Evolutionary conservation across 2,329 filamentous ascomycete species (phyloP).

Genomic region (Arthrinium puccinioides): DNA sequence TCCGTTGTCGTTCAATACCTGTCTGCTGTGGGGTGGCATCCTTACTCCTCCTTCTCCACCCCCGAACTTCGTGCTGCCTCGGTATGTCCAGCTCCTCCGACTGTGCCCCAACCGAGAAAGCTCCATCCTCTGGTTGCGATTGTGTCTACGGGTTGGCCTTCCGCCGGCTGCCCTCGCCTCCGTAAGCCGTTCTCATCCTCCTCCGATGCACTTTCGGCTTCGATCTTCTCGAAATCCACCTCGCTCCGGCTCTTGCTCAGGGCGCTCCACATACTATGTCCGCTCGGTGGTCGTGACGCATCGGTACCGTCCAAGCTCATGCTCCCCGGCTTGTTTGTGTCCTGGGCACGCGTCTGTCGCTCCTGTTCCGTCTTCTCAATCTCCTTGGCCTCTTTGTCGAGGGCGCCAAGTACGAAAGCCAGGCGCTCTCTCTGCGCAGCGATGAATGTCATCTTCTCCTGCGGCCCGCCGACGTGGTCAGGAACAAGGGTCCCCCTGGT

Average conservation of each 20-base stretch:
- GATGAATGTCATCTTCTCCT: constrained; percentile 68
- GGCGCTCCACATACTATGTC: constrained; percentile 42
- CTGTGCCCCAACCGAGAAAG: constrained; percentile 20
- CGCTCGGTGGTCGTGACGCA: constrained; percentile 34
- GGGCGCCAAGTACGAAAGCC: constrained; percentile 63
- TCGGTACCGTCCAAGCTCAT: constrained; percentile 19
- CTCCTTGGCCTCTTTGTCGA: constrained; percentile 70
- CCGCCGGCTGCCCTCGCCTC: constrained; percentile 13
- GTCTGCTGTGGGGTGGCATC: no score
- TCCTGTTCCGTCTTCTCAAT: constrained; percentile 35
- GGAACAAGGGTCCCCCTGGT: constrained; percentile 63
- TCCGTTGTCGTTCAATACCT: no score
- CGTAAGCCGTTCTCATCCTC: constrained; percentile 31
- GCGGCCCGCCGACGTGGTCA: constrained; percentile 53
- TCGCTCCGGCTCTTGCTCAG: constrained; percentile 80
- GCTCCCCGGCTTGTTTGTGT: constrained; percentile 11
- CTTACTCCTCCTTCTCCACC: constrained; percentile 7
- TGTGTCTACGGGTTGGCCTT: no score
- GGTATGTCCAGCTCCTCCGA: constrained; percentile 4
- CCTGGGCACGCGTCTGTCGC: constrained; percentile 11
- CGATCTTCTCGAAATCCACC: constrained; percentile 82
- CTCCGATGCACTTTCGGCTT: constrained; percentile 61
- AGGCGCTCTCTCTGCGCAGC: constrained; percentile 73
- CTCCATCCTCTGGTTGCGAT: no score
- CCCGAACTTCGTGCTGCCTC: constrained; percentile 16